Conservation (phyloP, 2,329 filamentous ascomycete genomes). For the Cladobotryum protrusum region DNA sequence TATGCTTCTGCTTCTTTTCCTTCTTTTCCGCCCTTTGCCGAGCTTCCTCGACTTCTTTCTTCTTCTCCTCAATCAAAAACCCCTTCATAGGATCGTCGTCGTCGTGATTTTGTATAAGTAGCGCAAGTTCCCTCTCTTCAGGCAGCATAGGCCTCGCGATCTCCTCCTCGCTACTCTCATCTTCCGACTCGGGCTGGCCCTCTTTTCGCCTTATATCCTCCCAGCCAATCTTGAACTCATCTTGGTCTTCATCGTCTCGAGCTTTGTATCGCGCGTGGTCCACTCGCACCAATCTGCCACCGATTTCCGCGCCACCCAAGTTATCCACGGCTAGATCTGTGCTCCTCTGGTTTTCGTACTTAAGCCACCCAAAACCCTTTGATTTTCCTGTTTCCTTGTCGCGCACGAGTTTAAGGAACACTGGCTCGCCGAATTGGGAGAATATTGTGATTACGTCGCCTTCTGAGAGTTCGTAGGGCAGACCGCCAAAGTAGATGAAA, state of each 20-base stretch:
- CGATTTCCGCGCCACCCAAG: constrained; percentile 75
- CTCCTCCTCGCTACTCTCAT: constrained; percentile 36
- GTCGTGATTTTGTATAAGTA: constrained; percentile 73
- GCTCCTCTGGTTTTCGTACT: constrained; percentile 96
- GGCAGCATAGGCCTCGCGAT: constrained; percentile 57
- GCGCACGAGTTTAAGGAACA: constrained; percentile 83
- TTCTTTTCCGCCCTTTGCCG: constrained; percentile 45
- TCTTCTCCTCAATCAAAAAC: constrained; percentile 84
- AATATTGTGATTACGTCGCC: constrained; percentile 96
- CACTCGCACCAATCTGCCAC: constrained; percentile 74
- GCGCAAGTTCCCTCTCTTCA: constrained; percentile 74
- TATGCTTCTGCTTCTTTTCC: constrained; percentile 42
- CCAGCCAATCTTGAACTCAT: constrained; percentile 54
- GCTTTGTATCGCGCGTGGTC: constrained; percentile 91
- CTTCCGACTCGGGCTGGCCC: constrained; percentile 37
- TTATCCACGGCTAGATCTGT: constrained; percentile 96
- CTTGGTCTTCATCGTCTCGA: constrained; percentile 68
- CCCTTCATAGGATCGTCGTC: constrained; percentile 98
- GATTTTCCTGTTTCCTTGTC: constrained; percentile 97
- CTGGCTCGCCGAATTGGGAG: constrained; percentile 92
- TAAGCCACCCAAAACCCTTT: constrained; percentile 90
- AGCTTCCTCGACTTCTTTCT: constrained; percentile 74
- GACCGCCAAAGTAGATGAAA: constrained; percentile 90
- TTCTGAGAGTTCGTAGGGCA: constrained; percentile 88
- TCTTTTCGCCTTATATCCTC: constrained; percentile 51